phyloP scores from a whole-genome alignment of 108 stramenopile species.

The Parmales sp. region DNA sequence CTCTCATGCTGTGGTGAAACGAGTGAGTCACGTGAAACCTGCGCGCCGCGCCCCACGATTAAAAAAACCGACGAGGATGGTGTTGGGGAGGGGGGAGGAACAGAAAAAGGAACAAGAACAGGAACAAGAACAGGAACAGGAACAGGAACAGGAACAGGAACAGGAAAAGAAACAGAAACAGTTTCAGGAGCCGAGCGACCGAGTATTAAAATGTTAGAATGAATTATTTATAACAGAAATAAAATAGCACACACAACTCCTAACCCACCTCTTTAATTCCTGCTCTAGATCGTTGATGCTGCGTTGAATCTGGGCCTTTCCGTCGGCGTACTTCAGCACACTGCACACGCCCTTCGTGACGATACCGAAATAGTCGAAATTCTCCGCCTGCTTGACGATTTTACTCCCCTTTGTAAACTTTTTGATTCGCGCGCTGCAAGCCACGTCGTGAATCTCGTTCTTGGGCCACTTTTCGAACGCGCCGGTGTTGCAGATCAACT shows the following conservation, averaged over 20 bases:
- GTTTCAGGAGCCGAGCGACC: too few species aligned
- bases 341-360: conserved; percentile 3
- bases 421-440: not conserved
- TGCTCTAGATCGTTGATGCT: not conserved
- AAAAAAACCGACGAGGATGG: too few species aligned
- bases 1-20: conserved; percentile 6
- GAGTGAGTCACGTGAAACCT: too few species aligned
- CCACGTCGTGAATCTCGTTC: not conserved
- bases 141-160: too few species aligned
- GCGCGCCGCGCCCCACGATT: too few species aligned
- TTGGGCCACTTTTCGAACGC: not conserved
- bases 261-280: not conserved
- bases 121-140: too few species aligned
- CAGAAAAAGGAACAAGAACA: too few species aligned
- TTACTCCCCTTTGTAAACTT: not conserved
- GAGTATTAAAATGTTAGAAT: too few species aligned
- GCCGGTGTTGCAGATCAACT: not conserved
- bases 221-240: too few species aligned
- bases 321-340: not conserved
- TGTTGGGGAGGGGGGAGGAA: too few species aligned
- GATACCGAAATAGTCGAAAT: not conserved
- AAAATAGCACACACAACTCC: too few species aligned
- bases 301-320: not conserved
- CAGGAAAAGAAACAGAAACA: too few species aligned
- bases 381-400: not conserved